Percentiles rank a stretch among this genome's conserved stretches.
phyloP scores from a whole-genome alignment of 2,329 filamentous ascomycete genomes.

The Xylariaceae sp. region DNA sequence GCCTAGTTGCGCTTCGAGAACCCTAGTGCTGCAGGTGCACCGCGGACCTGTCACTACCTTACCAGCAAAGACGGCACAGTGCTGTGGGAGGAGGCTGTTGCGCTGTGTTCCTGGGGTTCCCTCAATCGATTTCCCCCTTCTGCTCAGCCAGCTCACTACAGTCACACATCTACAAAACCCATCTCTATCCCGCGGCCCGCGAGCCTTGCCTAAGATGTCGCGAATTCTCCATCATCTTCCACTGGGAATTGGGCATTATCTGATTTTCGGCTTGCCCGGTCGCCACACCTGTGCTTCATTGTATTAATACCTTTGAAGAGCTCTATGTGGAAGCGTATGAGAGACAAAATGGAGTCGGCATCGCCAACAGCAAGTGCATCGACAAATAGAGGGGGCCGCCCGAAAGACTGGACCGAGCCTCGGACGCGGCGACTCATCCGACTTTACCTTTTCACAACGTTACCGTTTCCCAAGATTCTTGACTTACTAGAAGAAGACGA shows the following conservation, averaged over 20 bases:
- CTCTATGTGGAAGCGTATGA: slow-evolving; percentile 11
- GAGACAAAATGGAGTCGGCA: slow-evolving; percentile 34
- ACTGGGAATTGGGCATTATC: slow-evolving; percentile 12
- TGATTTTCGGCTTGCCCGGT: slow-evolving; percentile 2
- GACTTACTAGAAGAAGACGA: slow-evolving; percentile 53
- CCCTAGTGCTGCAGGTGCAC: no score
- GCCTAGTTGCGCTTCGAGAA: slow-evolving; percentile 7
- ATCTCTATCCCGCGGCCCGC: slow-evolving; percentile 15
- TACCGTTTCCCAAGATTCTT: slow-evolving; percentile 55
- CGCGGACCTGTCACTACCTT: no score
- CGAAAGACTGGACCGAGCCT: slow-evolving; percentile 61
- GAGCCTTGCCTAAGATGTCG: slow-evolving; percentile 25
- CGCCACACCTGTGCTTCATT: slow-evolving; percentile 11
- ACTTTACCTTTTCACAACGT: slow-evolving; percentile 62
- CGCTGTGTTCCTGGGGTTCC: slow-evolving; percentile 10
- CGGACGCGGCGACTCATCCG: slow-evolving; percentile 59
- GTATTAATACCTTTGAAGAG: neutral
- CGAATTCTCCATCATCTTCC: slow-evolving; percentile 15
- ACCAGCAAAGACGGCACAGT: neutral
- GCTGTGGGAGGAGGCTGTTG: slow-evolving; percentile 6
- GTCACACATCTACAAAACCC: slow-evolving; percentile 25
- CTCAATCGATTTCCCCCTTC: slow-evolving; percentile 15
- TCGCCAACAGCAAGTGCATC: slow-evolving; percentile 38
- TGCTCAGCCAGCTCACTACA: neutral
- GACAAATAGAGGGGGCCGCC: slow-evolving; percentile 52